These are phyloP conservation scores for Zizania palustris DNA, from an alignment of 202 grass and related monocot species.

Conservation along the genomic window DNA sequence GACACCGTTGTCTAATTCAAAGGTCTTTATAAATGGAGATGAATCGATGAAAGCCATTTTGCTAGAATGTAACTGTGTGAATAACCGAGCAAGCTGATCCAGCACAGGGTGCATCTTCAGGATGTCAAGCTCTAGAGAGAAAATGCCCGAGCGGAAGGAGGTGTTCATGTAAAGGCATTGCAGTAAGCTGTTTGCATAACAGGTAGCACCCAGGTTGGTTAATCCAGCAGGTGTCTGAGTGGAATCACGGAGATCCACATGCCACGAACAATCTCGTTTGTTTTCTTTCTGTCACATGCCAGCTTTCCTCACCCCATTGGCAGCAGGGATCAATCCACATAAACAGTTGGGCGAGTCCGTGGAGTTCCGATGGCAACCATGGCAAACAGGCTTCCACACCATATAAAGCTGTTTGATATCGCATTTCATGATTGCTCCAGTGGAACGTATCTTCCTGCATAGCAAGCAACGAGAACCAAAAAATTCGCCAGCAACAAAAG, in stretches of 20 bases:
- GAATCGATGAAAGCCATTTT: slow-evolving; percentile 91
- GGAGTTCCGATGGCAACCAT: slow-evolving; percentile 86
- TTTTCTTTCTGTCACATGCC: slow-evolving; percentile 94
- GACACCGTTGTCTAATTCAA: slow-evolving; percentile 96
- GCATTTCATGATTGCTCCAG: slow-evolving; percentile 53
- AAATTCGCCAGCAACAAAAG: slow-evolving; percentile 11
- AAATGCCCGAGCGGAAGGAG: slow-evolving; percentile 75
- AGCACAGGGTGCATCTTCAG: slow-evolving; percentile 81
- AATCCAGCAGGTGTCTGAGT: slow-evolving; percentile 77
- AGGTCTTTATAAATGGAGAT: slow-evolving; percentile 77
- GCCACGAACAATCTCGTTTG: slow-evolving; percentile 64
- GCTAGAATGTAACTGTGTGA: slow-evolving; percentile 85
- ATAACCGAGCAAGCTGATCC: slow-evolving; percentile 79
- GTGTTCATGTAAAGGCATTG: slow-evolving; percentile 99
- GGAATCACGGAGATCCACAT: slow-evolving; percentile 74
- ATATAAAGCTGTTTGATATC: slow-evolving; percentile 85
- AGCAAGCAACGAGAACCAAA: slow-evolving; percentile 31
- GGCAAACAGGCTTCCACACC: slow-evolving; percentile 62
- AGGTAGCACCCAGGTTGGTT: slow-evolving; percentile 92
- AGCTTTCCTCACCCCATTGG: slow-evolving; percentile 68
- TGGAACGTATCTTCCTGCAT: slow-evolving; percentile 83
- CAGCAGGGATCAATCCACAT: slow-evolving; percentile 67
- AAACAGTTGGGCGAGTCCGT: slow-evolving; percentile 95
- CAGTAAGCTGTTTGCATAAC: slow-evolving; percentile 97
- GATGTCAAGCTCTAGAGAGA: slow-evolving; percentile 77